Evolutionary conservation across 2,329 filamentous ascomycete species (phyloP), one percentile per base, ranked within the genome.

Genomic region (Hymenoscyphus albidus): DNA sequence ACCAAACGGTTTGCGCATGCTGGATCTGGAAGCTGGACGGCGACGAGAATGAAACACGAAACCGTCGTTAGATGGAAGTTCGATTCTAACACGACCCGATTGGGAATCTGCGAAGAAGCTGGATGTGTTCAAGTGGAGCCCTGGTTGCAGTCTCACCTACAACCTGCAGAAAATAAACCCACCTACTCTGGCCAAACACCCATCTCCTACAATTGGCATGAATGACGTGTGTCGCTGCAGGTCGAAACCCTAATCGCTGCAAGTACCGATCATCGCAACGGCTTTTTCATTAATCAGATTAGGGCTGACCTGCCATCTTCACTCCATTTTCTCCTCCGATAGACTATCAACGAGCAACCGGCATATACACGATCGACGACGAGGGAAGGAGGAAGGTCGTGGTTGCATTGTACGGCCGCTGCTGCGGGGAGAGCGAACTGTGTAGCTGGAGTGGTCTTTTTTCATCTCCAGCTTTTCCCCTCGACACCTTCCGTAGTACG

Each of bases 1-100:
- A 48, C 42, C 42, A 48, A 39, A 40, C 18, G 14, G 35, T 16
- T 22, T 51, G 31, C 48, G 59, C 35, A 7, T 18, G 44, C 59
- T 62, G 51, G 44, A 62, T 55, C 16, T 42, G 60, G 60, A 55
- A 62, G 60, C 60, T 62, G 60, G 39, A 18, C 13, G 13, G 16
- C 40, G 42, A 42, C 60, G 12, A 38, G 60, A 18, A 48, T 48
- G 42, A 48, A 48, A 48, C 14, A 56, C 16, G 18, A n/a, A 55
- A 51, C n/a, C 18, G 39, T 14, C 38, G 42, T 18, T 13, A 42
- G 40, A 10, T 39, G 31, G 22, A 22, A 12, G 7, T 59, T 38
- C 57, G 38, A 22, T 14, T 59, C 42, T 40, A 38, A 13, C 32
- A 42, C 42, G 57, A 9, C 57, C 57, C 16, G 39, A 59, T 40